Evolutionary conservation across 2,329 filamentous ascomycete species (phyloP), one percentile per base, ranked within the genome.

Genomic region (Microsporum ferrugineum): DNA sequence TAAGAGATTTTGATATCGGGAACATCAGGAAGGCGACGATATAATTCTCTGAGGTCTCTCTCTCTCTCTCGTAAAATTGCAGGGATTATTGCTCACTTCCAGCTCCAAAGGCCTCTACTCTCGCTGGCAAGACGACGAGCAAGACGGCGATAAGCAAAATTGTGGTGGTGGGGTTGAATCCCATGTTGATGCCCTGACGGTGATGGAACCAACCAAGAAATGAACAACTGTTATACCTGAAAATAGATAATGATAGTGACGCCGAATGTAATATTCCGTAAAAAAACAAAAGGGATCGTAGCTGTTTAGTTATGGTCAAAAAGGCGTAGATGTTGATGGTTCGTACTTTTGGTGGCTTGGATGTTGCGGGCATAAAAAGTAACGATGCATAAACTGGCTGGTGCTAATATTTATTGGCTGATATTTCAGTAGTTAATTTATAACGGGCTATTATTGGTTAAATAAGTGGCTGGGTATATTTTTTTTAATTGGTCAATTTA

Each of bases 61-160:
- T n/a, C 5, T 43, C 17, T 12, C 39, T 34, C n/a, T n/a, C 27
- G 29, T 17, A 33, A 49, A 17, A 12, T 14, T 33, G 51, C 29
- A 43, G 49, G 49, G 49, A 7, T 53, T n/a, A 53, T n/a, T 33
- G 61, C 63, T 60, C 53, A 64, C 63, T 64, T 51, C 63, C 63
- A 47, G 63, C 63, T 34, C 63, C 63, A 64, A 64, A 64, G 12
- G 63, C 63, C 17, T 58, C 34, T 7, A 36, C 60, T 2, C 56
- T 58, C 45, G 47, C 49, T 12, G 63, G 60, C 31, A 64, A 55
- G 34, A 64, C 17, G 14, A 62, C 56, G 29, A 64, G 63, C 10
- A 60, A 5, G 29, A 62, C 7, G n/a, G 47, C 49, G 29, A 53
- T 34, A n/a, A 53, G 27, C 27, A 53, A 53, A 31, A 53, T 33